phyloP scores from a whole-genome alignment of 148 eudicot genomes.

The Selenicereus undatus region DNA sequence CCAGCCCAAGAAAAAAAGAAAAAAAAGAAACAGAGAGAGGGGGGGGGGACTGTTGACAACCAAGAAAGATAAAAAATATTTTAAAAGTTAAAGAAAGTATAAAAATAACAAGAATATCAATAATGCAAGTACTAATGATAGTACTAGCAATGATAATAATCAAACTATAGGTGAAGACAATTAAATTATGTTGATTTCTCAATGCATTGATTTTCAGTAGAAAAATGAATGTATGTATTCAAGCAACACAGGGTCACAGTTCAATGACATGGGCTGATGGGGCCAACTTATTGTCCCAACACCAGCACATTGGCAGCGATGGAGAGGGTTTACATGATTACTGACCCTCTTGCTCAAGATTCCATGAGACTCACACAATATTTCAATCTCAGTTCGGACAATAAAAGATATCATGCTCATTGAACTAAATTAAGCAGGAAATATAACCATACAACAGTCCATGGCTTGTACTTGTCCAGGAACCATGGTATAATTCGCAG shows the following conservation, averaged over 20 bases:
- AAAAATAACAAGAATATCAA: neutral
- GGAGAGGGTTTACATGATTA: neutral
- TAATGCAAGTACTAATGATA: neutral
- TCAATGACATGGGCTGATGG: neutral
- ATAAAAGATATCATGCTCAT: constrained; percentile 1
- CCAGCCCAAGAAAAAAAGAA: too few species aligned
- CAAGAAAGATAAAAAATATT: too few species aligned
- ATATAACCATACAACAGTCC: constrained; percentile 75
- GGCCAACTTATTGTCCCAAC: neutral
- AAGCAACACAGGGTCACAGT: neutral
- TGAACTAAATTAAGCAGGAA: neutral
- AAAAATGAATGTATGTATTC: neutral
- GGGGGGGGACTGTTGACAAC: too few species aligned
- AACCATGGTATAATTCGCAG: constrained; percentile 97
- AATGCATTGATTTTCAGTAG: neutral
- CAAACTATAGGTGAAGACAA: neutral
- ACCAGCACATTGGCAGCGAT: neutral
- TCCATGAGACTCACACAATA: neutral
- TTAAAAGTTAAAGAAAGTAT: too few species aligned
- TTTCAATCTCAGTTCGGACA: neutral
- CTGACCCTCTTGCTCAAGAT: neutral
- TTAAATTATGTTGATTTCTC: neutral
- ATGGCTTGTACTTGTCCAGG: constrained; percentile 89
- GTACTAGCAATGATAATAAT: neutral
- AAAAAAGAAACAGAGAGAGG: too few species aligned